A percentile compares a stretch with the other conserved stretches of the same genome.
These are phyloP conservation scores for Trypanosoma congolense DNA, from an alignment of 208 protist genomes.

Conservation along the genomic window DNA sequence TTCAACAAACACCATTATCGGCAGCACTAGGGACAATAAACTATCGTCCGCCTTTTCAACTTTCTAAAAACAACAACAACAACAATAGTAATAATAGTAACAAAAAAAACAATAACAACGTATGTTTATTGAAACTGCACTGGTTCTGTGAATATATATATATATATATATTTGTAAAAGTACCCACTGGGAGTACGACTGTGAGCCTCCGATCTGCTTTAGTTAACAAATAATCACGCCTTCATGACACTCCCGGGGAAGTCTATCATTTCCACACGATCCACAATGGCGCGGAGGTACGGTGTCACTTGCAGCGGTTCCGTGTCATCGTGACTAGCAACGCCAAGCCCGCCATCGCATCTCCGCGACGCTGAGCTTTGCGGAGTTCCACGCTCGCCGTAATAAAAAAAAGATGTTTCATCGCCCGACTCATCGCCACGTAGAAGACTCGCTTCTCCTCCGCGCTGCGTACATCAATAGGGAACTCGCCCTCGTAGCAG, in stretches of 20 bases:
- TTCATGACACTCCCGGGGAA: constrained; percentile 12
- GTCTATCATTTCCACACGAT: constrained; percentile 9
- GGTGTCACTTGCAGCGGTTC: constrained; percentile 35
- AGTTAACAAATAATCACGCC: not conserved
- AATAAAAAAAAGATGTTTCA: constrained; percentile 63
- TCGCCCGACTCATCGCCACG: constrained; percentile 83
- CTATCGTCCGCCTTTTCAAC: too few species aligned
- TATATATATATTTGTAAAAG: too few species aligned
- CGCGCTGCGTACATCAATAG: constrained; percentile 31
- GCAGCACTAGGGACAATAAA: too few species aligned
- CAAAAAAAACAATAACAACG: too few species aligned
- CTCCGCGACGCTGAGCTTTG: not conserved
- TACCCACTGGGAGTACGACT: too few species aligned
- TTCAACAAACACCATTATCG: too few species aligned
- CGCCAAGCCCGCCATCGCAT: not conserved
- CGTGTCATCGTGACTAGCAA: not conserved
- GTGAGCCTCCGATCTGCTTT: not conserved
- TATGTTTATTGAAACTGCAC: too few species aligned
- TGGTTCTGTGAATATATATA: too few species aligned
- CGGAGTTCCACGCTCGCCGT: constrained; percentile 30
- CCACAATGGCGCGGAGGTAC: constrained; percentile 29
- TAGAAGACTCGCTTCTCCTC: constrained; percentile 86
- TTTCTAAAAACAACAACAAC: too few species aligned
- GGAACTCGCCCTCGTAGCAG: constrained; percentile 77
- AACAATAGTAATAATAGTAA: too few species aligned